Base-by-base conservation (phyloP, 768 basidiomycete species). In the Asterophora lycoperdoides region DNA sequence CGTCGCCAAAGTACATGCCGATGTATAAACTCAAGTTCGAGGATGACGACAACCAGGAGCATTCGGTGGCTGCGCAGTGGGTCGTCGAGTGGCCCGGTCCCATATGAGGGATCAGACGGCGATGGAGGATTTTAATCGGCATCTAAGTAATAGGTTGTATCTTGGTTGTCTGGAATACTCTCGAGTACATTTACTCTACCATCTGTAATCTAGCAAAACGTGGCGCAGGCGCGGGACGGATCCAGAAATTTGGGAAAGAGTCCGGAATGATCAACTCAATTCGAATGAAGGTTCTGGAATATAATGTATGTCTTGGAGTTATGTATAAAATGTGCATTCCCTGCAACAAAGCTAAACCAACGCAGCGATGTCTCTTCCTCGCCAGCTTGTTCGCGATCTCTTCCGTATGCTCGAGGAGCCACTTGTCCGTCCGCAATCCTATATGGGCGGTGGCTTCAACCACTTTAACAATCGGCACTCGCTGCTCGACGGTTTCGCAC, bases 21-120 rank as follows among this genome's bases (percentile, higher is more conserved):
- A 69, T 69, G 47, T 93, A 93, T 66, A 85, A 84, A 64, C 75
- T 93, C 19, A 88, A 86, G 60, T 93, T 93, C 54, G 90, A 93
- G 62, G 90, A 92, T 55, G 90, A 93, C 54, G 89, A 90, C 54
- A 84, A 89, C 58, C 86, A 87, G 64, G 84, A 86, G 51, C 86
- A 90, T 58, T 58, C 74, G 30, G 87, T 93, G 18, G 68, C 78
- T n/a, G 85, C 87, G 1, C 81, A 86, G 44, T 83, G 76, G 76
- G 89, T 93, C 7, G 88, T 92, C 23, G 89, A 89, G 62, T 89
- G 84, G 79, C 88, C 88, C 29, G 75, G 77, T 18, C 40, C 64
- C 36, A 53, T 32, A 49, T 51, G 53, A 40, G 52, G 43, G 26
- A 23, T 23, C 23, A 60, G 43, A 54, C 39, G 13, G 9, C 14